Evolutionary conservation across 1,139 yeast genomes (phyloP).

Genomic region (Meyerozyma elateridarum): DNA sequence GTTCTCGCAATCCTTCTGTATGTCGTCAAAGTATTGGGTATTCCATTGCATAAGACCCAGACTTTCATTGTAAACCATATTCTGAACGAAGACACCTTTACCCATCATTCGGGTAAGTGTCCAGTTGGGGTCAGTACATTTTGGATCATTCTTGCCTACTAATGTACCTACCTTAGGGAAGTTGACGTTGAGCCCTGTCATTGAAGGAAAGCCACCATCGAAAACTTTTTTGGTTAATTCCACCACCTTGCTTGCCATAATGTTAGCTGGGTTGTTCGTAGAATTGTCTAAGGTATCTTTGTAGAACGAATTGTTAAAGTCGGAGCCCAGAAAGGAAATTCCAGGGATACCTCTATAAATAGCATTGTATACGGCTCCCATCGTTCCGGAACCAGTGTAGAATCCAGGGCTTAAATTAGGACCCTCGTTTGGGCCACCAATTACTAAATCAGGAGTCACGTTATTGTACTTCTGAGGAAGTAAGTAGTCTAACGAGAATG

Average conservation of each 20-base stretch:
- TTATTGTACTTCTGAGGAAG: slow-evolving; percentile 27
- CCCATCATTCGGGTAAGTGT: slow-evolving; percentile 4
- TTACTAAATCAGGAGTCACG: slow-evolving; percentile 31
- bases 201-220: slow-evolving; percentile 3
- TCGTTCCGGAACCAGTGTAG: slow-evolving; percentile 41
- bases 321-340: slow-evolving; percentile 43
- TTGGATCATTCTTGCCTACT: slow-evolving; percentile 11
- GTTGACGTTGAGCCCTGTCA: slow-evolving; percentile 7
- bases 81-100: slow-evolving; percentile 1
- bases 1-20: slow-evolving; percentile 2
- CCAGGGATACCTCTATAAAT: slow-evolving; percentile 42
- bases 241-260: slow-evolving; percentile 14
- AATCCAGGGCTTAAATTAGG: slow-evolving; percentile 37
- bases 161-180: slow-evolving; percentile 7
- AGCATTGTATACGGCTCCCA: slow-evolving; percentile 42
- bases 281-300: slow-evolving; percentile 27
- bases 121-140: slow-evolving; percentile 7
- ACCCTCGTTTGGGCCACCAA: slow-evolving; percentile 47
- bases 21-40: neutral
- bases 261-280: slow-evolving; percentile 12
- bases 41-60: slow-evolving; percentile 1
- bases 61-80: slow-evolving; percentile 3
- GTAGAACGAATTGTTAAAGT: slow-evolving; percentile 39
- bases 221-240: slow-evolving; percentile 6
- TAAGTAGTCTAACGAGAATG: slow-evolving; percentile 37